A percentile compares a stretch with the other conserved stretches of the same genome.
Conservation (phyloP, 225 moss, liverwort and hornwort species). For the Bryoerythrophyllum caledonicum region DNA sequence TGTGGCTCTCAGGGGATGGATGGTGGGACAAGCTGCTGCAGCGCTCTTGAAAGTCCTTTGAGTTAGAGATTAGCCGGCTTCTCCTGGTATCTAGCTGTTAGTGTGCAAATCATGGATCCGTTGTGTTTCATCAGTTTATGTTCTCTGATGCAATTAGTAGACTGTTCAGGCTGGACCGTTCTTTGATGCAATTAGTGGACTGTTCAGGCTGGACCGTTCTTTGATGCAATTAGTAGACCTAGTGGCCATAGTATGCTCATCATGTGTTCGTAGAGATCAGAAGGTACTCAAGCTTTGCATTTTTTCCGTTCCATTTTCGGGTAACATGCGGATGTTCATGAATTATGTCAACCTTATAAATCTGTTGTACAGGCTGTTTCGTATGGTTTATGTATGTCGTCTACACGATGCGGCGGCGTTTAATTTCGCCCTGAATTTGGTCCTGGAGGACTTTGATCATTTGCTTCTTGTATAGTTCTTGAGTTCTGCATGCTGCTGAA, state of each 20-base stretch:
- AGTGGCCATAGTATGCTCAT: constrained; percentile 26
- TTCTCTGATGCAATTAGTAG: constrained; percentile 25
- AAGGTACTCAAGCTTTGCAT: constrained; percentile 36
- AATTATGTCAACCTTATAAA: constrained; percentile 28
- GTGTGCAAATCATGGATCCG: constrained; percentile 19
- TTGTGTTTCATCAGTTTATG: constrained; percentile 34
- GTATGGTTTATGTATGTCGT: constrained; percentile 14
- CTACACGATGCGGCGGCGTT: background rate
- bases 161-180: constrained; percentile 5
- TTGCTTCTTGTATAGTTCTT: background rate
- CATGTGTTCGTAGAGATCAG: constrained; percentile 35
- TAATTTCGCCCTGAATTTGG: background rate
- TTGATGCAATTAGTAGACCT: constrained; percentile 21
- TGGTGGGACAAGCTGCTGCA: constrained; percentile 16
- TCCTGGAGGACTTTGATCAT: background rate
- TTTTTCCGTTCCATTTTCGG: constrained; percentile 25
- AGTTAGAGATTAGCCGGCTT: constrained; percentile 1
- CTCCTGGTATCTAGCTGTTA: constrained; percentile 11
- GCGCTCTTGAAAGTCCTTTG: constrained; percentile 1
- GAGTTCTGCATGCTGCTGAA: background rate
- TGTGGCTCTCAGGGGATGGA: constrained; percentile 11
- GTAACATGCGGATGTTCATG: constrained; percentile 31
- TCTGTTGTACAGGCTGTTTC: constrained; percentile 26
- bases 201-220: constrained; percentile 3
- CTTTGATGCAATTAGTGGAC: constrained; percentile 21